Base-by-base conservation (phyloP, 257 asterid genomes). In the Rubia yunnanensis region DNA sequence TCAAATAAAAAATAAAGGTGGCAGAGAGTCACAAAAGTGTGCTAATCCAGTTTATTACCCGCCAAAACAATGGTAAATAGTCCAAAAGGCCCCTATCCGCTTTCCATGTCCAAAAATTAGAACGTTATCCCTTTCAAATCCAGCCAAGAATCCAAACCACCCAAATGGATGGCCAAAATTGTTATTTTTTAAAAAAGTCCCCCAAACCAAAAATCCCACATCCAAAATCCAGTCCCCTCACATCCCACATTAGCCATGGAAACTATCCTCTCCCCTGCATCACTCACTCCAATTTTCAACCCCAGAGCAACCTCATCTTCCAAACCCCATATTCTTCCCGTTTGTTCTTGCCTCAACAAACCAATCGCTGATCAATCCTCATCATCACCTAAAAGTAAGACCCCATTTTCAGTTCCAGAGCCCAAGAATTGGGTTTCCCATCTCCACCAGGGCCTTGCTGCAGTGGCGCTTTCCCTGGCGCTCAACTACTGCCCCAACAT, bases 401-500 rank as follows among this genome's bases (percentile, higher is more conserved):
- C 74, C 10, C 76, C 88, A 60, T 73, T 74, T 49, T 64, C 77
- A 65, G 57, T 55, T 49, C 63, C 77, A 65, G 57, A 50, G 31
- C 83, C 90, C 72, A 65, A 77, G 14, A 79, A 44, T n/a, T 92
- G 95, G 96, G 14, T 86, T 74, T 75, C 91, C n/a, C 81, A 80
- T 67, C 78, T 81, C 67, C 89, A 82, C 30, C 94, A 87, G 60
- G 97, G 99, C 49, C 50, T 88, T 66, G 94, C 96, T 50, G 95
- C 96, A 7, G 76, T 86, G 68, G 94, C 97, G 72, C 75, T 92
- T 71, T 92, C 99, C 54, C 65, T 90, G 74, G 95, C 95, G 5
- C 85, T 92, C 55, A 92, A 77, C 65, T 87, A 84, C 64, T 46
- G 77, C 30, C 97, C 97, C 64, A 67, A 76, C 62, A 55, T 87